phyloP scores from a whole-genome alignment of 805 yeast species.

The Wickerhamomyces tratensis region DNA sequence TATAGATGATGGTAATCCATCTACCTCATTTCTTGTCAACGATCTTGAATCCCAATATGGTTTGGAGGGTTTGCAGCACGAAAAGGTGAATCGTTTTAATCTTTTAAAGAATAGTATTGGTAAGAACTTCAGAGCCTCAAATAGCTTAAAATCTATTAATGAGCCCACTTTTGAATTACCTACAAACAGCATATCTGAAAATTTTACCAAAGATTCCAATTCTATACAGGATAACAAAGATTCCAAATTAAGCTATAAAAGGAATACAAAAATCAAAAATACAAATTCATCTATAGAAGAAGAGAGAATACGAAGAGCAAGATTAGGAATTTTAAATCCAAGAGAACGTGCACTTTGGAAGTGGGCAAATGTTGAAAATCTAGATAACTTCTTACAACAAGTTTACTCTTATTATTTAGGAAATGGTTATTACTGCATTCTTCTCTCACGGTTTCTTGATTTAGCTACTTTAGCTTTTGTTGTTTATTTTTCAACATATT shows the following conservation, averaged over 20 bases:
- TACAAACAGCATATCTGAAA: no score
- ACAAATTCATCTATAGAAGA: slow-evolving; percentile 4
- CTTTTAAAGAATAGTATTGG: neutral
- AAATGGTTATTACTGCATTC: slow-evolving; percentile 75
- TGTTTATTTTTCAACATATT: slow-evolving; percentile 65
- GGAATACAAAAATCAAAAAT: neutral
- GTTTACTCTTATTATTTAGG: slow-evolving; percentile 79
- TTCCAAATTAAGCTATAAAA: slow-evolving; percentile 6
- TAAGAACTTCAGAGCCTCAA: neutral
- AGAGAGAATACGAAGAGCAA: slow-evolving; percentile 17
- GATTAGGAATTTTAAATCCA: slow-evolving; percentile 39
- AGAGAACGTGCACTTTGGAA: slow-evolving; percentile 82
- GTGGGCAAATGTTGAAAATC: slow-evolving; percentile 93
- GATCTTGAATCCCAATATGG: neutral
- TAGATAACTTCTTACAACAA: slow-evolving; percentile 79
- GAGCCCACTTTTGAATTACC: no score
- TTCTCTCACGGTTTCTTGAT: slow-evolving; percentile 56
- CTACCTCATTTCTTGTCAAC: no score
- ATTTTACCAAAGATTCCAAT: no score
- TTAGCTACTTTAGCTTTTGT: slow-evolving; percentile 71
- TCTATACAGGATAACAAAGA: slow-evolving; percentile 1
- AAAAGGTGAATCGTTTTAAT: neutral
- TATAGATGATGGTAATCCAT: no score
- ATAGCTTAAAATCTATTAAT: no score
- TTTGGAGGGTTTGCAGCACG: neutral